These are phyloP conservation scores for Sarocladium kiliense DNA, from an alignment of 2,329 filamentous ascomycete genomes.

Conservation along the genomic window DNA sequence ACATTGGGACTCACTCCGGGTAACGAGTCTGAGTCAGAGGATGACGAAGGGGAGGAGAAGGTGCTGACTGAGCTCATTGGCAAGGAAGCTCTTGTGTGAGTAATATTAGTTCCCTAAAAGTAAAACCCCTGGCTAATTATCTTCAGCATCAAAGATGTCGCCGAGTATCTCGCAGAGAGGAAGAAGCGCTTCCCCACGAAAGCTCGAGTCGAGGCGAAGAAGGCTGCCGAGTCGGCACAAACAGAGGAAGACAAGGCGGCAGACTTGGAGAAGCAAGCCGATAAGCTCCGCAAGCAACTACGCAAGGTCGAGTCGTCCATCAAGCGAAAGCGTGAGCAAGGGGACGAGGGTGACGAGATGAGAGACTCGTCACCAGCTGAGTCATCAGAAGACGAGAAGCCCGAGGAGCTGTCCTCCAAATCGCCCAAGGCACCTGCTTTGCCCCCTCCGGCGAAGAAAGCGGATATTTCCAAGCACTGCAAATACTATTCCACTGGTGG, in stretches of 20 bases:
- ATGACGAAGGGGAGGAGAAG: conserved; percentile 69
- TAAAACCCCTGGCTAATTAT: too few relatives aligned
- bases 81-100: conserved; percentile 28
- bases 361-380: conserved; percentile 41
- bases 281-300: conserved; percentile 58
- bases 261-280: conserved; percentile 52
- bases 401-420: conserved; percentile 47
- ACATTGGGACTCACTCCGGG: conserved; percentile 67
- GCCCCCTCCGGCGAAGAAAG: conserved; percentile 47
- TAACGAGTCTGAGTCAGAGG: conserved; percentile 54
- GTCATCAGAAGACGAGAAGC: conserved; percentile 51
- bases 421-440: conserved; percentile 23
- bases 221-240: conserved; percentile 40
- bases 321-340: conserved; percentile 63
- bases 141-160: conserved; percentile 60
- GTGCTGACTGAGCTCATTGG: conserved; percentile 51
- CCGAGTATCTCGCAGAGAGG: conserved; percentile 76
- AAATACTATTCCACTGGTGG: conserved; percentile 67
- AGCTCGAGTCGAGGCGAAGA: conserved; percentile 60
- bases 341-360: conserved; percentile 64
- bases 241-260: conserved; percentile 57
- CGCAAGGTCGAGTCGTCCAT: conserved; percentile 66
- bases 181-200: conserved; percentile 76
- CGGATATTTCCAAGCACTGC: conserved; percentile 61
- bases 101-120: too few relatives aligned